Conservation (phyloP, 192 early-diverging fungal species). For the Backusella tuberculispora region DNA sequence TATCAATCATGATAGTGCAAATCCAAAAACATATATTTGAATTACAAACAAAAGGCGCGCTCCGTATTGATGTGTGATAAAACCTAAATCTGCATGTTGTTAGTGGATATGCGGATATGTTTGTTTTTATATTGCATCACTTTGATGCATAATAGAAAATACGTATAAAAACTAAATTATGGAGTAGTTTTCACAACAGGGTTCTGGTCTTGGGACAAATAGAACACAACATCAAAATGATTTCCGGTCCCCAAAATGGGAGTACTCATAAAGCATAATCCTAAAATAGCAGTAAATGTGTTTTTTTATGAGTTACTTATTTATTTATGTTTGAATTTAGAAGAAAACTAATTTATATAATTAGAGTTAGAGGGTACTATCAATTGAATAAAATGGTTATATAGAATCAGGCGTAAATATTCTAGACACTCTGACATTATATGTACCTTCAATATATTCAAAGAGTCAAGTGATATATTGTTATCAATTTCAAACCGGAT, state of each 20-base stretch:
- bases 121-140: constrained; percentile 7
- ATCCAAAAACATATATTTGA: neutral
- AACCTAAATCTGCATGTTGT: constrained; percentile 3
- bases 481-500: neutral
- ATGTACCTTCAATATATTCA: too few species aligned
- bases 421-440: too few species aligned
- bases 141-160: constrained; percentile 10
- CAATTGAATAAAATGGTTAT: too few species aligned
- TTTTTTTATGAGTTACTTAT: too few species aligned
- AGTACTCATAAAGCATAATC: neutral
- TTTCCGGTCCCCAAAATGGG: neutral
- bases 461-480: neutral
- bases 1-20: neutral
- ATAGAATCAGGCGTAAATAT: too few species aligned
- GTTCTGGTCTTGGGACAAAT: neutral
- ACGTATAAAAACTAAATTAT: constrained; percentile 3
- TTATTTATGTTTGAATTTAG: too few species aligned
- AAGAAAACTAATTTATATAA: too few species aligned
- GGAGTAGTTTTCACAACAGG: neutral
- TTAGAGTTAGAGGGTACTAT: too few species aligned
- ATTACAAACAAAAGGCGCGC: neutral
- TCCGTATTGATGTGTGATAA: neutral
- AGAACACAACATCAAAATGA: neutral
- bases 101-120: neutral
- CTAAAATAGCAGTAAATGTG: neutral